Evolutionary conservation across 805 yeast genomes (phyloP).

Genomic region (Kazachstania bromeliacearum): DNA sequence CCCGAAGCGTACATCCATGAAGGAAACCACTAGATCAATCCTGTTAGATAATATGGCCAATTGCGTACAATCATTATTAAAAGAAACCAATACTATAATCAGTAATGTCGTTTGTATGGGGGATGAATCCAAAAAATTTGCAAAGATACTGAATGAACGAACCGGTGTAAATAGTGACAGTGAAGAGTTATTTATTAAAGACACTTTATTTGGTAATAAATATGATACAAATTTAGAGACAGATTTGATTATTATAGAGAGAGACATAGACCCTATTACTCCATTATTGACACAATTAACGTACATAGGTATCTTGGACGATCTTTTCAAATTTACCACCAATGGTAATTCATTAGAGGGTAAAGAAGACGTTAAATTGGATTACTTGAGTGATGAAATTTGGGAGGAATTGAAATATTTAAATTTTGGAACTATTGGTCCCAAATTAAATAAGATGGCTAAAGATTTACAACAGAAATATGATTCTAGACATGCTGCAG

Average conservation of each 20-base stretch:
- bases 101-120: constrained; percentile 24
- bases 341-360: constrained; percentile 27
- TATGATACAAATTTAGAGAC: constrained; percentile 41
- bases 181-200: constrained; percentile 17
- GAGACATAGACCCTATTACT: constrained; percentile 65
- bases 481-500: constrained; percentile 47
- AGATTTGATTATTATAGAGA: constrained; percentile 70
- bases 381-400: constrained; percentile 21
- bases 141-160: constrained; percentile 13
- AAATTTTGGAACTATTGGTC: constrained; percentile 77
- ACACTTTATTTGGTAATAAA: constrained; percentile 26
- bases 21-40: constrained; percentile 19
- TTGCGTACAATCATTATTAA: constrained; percentile 15
- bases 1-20: constrained; percentile 15
- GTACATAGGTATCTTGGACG: constrained; percentile 76
- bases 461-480: constrained; percentile 59
- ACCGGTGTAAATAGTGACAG: constrained; percentile 8
- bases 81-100: constrained; percentile 16
- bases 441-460: constrained; percentile 60
- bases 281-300: constrained; percentile 69
- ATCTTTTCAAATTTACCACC: constrained; percentile 44
- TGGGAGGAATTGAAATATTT: constrained; percentile 43
- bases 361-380: constrained; percentile 14
- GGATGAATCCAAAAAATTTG: constrained; percentile 13
- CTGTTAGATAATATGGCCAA: constrained; percentile 23